phyloP scores from a whole-genome alignment of 208 protist species.

The Acanthamoeba royreba region DNA sequence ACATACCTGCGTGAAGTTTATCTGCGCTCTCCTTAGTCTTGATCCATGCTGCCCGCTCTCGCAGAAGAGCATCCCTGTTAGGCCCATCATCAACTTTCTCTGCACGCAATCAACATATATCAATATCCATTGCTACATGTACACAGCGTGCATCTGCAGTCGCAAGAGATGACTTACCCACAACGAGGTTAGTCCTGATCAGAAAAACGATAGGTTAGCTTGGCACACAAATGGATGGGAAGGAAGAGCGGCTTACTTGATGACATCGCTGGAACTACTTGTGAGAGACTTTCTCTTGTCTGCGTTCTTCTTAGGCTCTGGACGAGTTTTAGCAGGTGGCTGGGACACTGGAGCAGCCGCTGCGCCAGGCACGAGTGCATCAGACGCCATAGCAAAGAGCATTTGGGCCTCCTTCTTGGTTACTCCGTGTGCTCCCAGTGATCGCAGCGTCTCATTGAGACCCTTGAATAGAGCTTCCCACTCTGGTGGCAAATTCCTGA shows the following conservation, averaged over 20 bases:
- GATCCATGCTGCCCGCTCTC: neutral
- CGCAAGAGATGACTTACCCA: too few relatives aligned
- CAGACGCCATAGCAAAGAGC: neutral
- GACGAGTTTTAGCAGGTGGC: neutral
- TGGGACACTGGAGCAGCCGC: neutral
- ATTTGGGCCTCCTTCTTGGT: neutral
- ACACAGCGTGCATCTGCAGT: too few relatives aligned
- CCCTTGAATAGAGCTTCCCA: neutral
- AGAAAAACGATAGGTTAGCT: too few relatives aligned
- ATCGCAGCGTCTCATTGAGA: neutral
- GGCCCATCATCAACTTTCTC: too few relatives aligned
- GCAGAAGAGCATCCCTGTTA: neutral
- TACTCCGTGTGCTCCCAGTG: neutral
- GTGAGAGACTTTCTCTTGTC: too few relatives aligned
- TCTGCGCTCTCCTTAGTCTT: neutral
- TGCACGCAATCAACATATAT: too few relatives aligned
- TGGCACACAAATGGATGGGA: too few relatives aligned
- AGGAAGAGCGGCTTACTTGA: too few relatives aligned
- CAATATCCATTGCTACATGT: too few relatives aligned
- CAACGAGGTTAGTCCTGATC: too few relatives aligned
- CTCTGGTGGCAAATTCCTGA: neutral
- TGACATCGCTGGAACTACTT: too few relatives aligned
- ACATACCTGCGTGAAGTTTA: neutral
- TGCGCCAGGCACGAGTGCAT: neutral
- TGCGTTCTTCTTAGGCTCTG: too few relatives aligned